Evolutionary conservation across 176 grass and related monocot genomes (phyloP).

Genomic region (Eleusine coracana): DNA sequence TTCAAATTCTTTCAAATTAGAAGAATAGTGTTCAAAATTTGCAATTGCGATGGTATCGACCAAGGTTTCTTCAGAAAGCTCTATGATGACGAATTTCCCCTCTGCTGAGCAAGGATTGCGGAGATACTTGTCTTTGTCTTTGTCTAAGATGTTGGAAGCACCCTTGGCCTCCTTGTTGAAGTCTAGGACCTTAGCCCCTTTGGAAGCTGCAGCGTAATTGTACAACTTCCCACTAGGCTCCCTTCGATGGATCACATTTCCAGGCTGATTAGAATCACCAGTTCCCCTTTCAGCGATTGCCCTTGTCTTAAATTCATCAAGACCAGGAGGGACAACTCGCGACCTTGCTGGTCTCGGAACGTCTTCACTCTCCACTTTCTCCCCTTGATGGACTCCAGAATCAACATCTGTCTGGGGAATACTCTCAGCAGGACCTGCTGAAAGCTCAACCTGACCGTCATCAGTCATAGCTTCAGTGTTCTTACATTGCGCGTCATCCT

Average conservation of each 20-base stretch:
- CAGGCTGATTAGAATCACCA: constrained; percentile 47
- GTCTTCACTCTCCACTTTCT: constrained; percentile 53
- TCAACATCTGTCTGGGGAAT: constrained; percentile 14
- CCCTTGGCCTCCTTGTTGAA: constrained; percentile 98
- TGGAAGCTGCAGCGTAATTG: constrained; percentile 85
- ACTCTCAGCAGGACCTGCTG: constrained; percentile 13
- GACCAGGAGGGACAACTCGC: constrained; percentile 58
- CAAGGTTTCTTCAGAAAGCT: constrained; percentile 98
- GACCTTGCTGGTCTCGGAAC: constrained; percentile 49
- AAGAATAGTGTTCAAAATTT: constrained; percentile 97
- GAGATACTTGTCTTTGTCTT: constrained; percentile 94
- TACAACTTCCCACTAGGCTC: constrained; percentile 92
- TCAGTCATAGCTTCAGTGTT: constrained; percentile 28
- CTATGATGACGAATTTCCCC: constrained; percentile 87
- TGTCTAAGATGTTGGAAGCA: constrained; percentile 93
- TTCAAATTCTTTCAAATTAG: constrained; percentile 91
- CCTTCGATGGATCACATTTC: constrained; percentile 74
- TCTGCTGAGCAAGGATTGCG: constrained; percentile 94
- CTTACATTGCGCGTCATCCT: constrained; percentile 23
- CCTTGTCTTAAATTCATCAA: constrained; percentile 91
- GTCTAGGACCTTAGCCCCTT: constrained; percentile 83
- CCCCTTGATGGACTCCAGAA: constrained; percentile 34
- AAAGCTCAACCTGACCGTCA: constrained; percentile 33
- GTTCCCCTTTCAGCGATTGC: constrained; percentile 66
- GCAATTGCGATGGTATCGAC: constrained; percentile 82